Base-by-base conservation (phyloP, 2,329 filamentous ascomycete genomes). In the Fusarium sp. region DNA sequence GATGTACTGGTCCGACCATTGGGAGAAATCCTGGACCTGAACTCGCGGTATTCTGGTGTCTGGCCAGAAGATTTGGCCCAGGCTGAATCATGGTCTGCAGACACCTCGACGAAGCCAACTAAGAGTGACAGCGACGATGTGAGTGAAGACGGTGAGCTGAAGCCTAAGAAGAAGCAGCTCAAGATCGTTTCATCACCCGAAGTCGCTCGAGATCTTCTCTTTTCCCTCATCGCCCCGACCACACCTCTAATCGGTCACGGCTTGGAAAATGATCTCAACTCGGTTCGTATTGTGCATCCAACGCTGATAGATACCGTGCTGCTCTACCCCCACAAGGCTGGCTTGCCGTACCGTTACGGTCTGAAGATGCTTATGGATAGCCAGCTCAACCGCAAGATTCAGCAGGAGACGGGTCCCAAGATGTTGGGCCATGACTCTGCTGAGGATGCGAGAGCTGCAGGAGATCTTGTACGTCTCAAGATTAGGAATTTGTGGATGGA, bases 231-330 rank as follows among this genome's bases (percentile, higher is more conserved):
- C 49, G 86, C 89, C 2, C 92, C 93, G 0, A 81, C 85, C 0
- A 99, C 94, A 0, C 92, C 94, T 0, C 80, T 99, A 1, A 92
- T 99, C 46, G 96, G 96, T 0, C 96, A 99, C 77, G 94, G 93
- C 1, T 87, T 98, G 10, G 96, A 99, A 74, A 99, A 99, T 75
- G 96, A 99, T 74, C 86, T 99, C 56, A 97, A 97, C 76, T 88
- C 90, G 4, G 84, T 91, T 40, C 91, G 95, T 35, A 86, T 98
- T 50, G 89, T 97, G 44, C 96, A 98, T 73, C 92, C 92, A 0
- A 91, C 87, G 0, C 84, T 97, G 54, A 87, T 97, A 73, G 95
- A 98, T 77, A 97, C 94, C 0, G 89, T 93, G 1, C 80, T 97
- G 0, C 84, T 97, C 0, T 99, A 88, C 76, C 94, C 94, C 0